A percentile compares a stretch with the other conserved stretches of the same genome.
These are phyloP conservation scores for Tetradesmus lagerheimii DNA, from an alignment of 139 green algal genomes.

Conservation along the genomic window DNA sequence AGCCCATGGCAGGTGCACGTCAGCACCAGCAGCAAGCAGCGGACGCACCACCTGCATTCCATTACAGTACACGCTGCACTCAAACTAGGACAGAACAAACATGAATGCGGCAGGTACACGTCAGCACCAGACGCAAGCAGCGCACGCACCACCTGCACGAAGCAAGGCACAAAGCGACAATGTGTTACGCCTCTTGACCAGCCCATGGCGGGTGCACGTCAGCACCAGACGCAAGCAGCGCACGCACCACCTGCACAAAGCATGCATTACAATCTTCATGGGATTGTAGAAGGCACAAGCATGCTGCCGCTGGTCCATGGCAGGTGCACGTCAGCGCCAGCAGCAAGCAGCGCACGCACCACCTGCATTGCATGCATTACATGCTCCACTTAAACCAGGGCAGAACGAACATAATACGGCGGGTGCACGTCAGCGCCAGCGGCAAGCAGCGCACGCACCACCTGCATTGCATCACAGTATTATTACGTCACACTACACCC, in stretches of 20 bases:
- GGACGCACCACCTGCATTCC: not conserved
- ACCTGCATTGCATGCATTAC: not conserved
- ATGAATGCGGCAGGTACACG: too few species aligned
- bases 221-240: not conserved
- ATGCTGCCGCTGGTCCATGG: not conserved
- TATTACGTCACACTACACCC: too few species aligned
- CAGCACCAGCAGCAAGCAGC: not conserved
- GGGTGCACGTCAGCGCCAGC: too few species aligned
- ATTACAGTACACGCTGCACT: too few species aligned
- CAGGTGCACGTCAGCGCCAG: not conserved
- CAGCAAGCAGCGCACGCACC: not conserved
- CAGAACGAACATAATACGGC: too few species aligned
- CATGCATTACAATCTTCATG: too few species aligned
- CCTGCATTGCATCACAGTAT: too few species aligned
- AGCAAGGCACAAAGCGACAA: not conserved
- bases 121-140: not conserved
- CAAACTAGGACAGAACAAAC: too few species aligned
- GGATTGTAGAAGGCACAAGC: not conserved
- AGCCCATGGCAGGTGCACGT: not conserved
- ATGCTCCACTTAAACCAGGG: too few species aligned
- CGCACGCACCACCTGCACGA: not conserved
- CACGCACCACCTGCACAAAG: not conserved
- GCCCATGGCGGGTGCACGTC: not conserved
- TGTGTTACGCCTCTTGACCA: too few species aligned
- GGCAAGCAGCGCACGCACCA: too few species aligned